A percentile compares a stretch with the other conserved stretches of the same genome.
Evolutionary conservation across 2,329 filamentous ascomycete genomes (phyloP).

Genomic region (Pezicula radicicola): DNA sequence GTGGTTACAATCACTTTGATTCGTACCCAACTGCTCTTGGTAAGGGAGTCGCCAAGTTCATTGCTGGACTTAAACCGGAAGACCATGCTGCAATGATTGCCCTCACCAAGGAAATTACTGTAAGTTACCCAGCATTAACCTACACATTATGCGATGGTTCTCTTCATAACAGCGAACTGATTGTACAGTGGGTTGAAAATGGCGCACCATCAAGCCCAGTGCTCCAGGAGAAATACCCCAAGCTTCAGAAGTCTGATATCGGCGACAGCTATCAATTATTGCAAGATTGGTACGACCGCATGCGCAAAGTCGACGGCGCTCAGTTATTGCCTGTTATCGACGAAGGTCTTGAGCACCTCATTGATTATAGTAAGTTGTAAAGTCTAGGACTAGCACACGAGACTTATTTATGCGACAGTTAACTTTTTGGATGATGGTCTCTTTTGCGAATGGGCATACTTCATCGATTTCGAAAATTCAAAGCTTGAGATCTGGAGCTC

Average conservation of each 20-base stretch:
- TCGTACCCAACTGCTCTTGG: conserved; percentile 1
- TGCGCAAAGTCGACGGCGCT: background rate
- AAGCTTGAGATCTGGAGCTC: conserved; percentile 4
- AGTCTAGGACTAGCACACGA: background rate
- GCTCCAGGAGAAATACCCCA: background rate
- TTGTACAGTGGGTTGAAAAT: background rate
- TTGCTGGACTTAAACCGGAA: background rate
- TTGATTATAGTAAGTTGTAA: background rate
- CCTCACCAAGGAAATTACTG: background rate
- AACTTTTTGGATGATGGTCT: conserved; percentile 4
- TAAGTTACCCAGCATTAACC: background rate
- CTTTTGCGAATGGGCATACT: conserved; percentile 8
- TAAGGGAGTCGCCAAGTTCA: background rate
- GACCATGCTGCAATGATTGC: background rate
- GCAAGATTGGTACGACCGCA: background rate
- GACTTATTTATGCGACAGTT: background rate
- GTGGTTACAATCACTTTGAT: background rate
- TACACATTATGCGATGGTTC: no score
- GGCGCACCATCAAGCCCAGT: background rate
- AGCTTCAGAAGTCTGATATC: background rate
- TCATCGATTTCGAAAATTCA: conserved; percentile 8
- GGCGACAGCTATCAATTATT: background rate
- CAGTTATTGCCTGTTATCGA: background rate
- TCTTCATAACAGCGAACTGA: background rate
- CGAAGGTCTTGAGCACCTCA: background rate